Evolutionary conservation across 2,329 filamentous ascomycete genomes (phyloP).

Genomic region (Myriosclerotinia curreyana): DNA sequence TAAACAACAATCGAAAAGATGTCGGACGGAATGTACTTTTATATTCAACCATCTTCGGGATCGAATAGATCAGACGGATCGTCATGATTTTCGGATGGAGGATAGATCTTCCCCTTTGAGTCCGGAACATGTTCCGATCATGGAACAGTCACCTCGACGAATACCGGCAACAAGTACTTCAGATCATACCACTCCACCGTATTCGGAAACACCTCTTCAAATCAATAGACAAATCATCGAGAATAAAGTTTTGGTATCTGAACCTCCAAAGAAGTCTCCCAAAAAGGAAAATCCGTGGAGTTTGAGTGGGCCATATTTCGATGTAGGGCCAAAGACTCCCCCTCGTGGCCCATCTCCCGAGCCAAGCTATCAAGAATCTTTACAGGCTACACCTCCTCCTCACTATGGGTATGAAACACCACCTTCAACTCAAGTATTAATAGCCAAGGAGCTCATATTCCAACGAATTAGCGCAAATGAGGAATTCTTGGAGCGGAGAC

Average conservation of each 20-base stretch:
- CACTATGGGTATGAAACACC: slow-evolving; percentile 28
- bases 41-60: slow-evolving; percentile 33
- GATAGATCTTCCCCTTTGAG: slow-evolving; percentile 20
- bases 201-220: background rate
- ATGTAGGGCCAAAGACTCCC: slow-evolving; percentile 27
- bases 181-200: background rate
- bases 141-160: slow-evolving; percentile 10
- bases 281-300: slow-evolving; percentile 18
- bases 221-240: background rate
- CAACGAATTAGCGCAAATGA: slow-evolving; percentile 34
- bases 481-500: slow-evolving; percentile 33
- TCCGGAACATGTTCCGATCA: slow-evolving; percentile 10
- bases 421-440: slow-evolving; percentile 26
- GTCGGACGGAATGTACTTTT: slow-evolving; percentile 30
- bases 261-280: background rate
- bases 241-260: background rate
- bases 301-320: slow-evolving; percentile 22
- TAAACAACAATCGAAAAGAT: slow-evolving; percentile 32
- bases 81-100: slow-evolving; percentile 21
- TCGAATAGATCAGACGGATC: slow-evolving; percentile 23
- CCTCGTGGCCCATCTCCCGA: slow-evolving; percentile 19
- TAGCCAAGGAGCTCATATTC: slow-evolving; percentile 33
- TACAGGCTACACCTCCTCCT: slow-evolving; percentile 17
- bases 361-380: slow-evolving; percentile 10
- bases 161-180: background rate